These are phyloP conservation scores for Citrus trifoliata DNA, from an alignment of 345 rosid genomes.

Conservation along the genomic window DNA sequence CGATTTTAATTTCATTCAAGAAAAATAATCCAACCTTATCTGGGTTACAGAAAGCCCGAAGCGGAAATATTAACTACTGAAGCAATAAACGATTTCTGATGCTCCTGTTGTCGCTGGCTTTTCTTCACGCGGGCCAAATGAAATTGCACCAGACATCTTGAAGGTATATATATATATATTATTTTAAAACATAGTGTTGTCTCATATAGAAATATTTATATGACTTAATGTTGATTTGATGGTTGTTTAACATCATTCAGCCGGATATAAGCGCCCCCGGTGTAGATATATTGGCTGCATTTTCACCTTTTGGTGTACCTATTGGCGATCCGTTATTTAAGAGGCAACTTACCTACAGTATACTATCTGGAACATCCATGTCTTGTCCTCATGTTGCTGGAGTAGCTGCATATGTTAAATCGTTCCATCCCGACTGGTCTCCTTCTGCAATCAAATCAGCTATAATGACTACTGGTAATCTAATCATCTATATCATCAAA, in stretches of 20 bases:
- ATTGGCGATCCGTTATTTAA: background rate
- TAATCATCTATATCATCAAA: background rate
- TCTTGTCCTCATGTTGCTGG: slow-evolving; percentile 54
- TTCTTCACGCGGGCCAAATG: slow-evolving; percentile 45
- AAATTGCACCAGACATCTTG: slow-evolving; percentile 17
- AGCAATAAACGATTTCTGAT: slow-evolving; percentile 8
- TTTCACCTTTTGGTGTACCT: slow-evolving; percentile 20
- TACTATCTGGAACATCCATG: slow-evolving; percentile 54
- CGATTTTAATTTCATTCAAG: background rate
- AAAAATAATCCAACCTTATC: background rate
- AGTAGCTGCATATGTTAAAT: slow-evolving; percentile 20
- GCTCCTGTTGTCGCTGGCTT: slow-evolving; percentile 35
- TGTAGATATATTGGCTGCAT: slow-evolving; percentile 40
- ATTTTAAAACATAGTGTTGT: too few species aligned
- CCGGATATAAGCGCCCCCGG: slow-evolving; percentile 53
- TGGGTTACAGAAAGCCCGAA: background rate
- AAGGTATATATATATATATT: background rate
- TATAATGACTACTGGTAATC: slow-evolving; percentile 57
- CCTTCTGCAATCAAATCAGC: slow-evolving; percentile 61
- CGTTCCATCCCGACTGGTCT: slow-evolving; percentile 52
- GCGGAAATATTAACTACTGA: slow-evolving; percentile 32
- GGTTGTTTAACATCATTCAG: slow-evolving; percentile 19
- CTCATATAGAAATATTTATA: background rate
- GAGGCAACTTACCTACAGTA: slow-evolving; percentile 21
- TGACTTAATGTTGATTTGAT: background rate